Base-by-base conservation (phyloP, 495 filamentous ascomycete genomes). In the Aspergillus sclerotiicarbonarius region DNA sequence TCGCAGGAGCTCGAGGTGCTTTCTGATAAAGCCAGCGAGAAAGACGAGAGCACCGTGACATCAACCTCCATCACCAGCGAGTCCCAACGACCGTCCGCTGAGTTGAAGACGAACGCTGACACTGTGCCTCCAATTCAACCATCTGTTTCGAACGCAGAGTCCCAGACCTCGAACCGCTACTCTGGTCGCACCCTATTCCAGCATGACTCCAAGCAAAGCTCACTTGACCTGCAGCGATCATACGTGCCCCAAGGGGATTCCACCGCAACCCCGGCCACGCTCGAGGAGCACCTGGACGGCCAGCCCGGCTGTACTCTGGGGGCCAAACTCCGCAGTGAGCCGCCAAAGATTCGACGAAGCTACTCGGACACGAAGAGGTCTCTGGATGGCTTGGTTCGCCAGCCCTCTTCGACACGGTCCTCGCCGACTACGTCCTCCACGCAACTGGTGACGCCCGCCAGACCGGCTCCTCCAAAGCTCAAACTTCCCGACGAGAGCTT, bases 401-500 rank as follows among this genome's bases (percentile, higher is more conserved):
- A 59, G 21, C 16, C 62, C 7, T 65, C 66, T 3, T 57, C 52
- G 6, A 48, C 50, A 13, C 44, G 43, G 19, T 57, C 65, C 18
- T 59, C 65, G 0, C 62, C 69, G 0, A 58, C 64, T 7, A 53
- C 60, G 20, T 67, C 62, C 0, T 67, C 61, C 4, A 58, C 67
- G 33, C 58, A 62, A 29, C 53, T 59, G 8, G 69, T 65, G 8
- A 57, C 63, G 0, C 56, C 64, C 30, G 58, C 52, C 18, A 47
- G 43, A 47, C 39, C 62, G 10, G 20, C 18, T 8, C 56, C 48
- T 2, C 59, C 59, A 7, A 67, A 47, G 29, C 48, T 61, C 18
- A 62, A 63, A 20, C 53, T 65, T 30, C 33, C 63, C 33, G 81
- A 79, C 65, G 88, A 94, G 67, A 80, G 85, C 13, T 84, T 92